These are phyloP conservation scores for Aspergillus sp. DNA, from an alignment of 2,329 filamentous ascomycete genomes.

Conservation along the genomic window DNA sequence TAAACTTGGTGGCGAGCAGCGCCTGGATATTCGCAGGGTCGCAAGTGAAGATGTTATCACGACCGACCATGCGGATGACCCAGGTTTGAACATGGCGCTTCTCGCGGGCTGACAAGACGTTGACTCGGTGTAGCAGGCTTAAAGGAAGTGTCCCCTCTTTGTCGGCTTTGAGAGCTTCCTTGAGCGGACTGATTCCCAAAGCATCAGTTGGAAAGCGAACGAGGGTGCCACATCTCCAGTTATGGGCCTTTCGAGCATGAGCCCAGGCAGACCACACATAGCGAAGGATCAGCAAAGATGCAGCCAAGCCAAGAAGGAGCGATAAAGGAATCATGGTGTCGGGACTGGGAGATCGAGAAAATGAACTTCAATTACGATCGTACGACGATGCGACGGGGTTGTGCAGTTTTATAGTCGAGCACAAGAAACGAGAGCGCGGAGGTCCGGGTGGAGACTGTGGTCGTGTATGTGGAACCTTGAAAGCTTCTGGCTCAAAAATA, in stretches of 20 bases:
- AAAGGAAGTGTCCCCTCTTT: slow-evolving; percentile 30
- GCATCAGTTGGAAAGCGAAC: slow-evolving; percentile 35
- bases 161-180: slow-evolving; percentile 30
- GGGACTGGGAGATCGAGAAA: not conserved
- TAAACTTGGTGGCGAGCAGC: slow-evolving; percentile 80
- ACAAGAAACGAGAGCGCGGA: not conserved
- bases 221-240: slow-evolving; percentile 29
- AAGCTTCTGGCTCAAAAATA: not conserved
- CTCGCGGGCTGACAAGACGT: slow-evolving; percentile 28
- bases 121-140: slow-evolving; percentile 26
- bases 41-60: slow-evolving; percentile 33
- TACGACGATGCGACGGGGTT: not conserved
- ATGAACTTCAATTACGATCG: not conserved
- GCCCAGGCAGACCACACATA: slow-evolving; percentile 29
- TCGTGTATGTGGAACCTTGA: not conserved
- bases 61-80: slow-evolving; percentile 29
- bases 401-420: not conserved
- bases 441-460: not conserved
- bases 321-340: slow-evolving; percentile 25
- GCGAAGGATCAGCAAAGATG: slow-evolving; percentile 30
- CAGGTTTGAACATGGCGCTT: slow-evolving; percentile 33
- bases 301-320: slow-evolving; percentile 29
- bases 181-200: slow-evolving; percentile 31
- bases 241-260: slow-evolving; percentile 32
- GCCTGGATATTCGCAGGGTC: slow-evolving; percentile 75